Evolutionary conservation across 495 filamentous ascomycete genomes (phyloP).

Genomic region (Tuber microsphaerosporum): DNA sequence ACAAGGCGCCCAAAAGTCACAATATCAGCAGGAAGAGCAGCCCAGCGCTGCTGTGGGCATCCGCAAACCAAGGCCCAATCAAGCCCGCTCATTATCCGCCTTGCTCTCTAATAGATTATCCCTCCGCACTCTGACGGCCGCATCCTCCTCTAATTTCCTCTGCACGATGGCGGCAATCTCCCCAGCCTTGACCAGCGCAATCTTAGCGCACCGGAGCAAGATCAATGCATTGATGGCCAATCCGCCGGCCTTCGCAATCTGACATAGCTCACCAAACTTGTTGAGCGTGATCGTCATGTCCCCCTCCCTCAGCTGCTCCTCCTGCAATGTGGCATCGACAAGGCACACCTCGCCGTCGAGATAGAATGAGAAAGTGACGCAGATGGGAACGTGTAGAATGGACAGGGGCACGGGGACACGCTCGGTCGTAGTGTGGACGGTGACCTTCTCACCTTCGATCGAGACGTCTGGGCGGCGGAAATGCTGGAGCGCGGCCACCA

Average conservation of each 20-base stretch:
- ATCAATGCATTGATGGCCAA: constrained; percentile 67
- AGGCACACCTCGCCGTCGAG: constrained; percentile 60
- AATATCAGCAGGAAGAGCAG: not conserved
- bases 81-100: constrained; percentile 62
- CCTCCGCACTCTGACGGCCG: constrained; percentile 61
- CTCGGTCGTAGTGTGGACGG: constrained; percentile 73
- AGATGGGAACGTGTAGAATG: constrained; percentile 82
- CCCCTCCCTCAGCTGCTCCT: constrained; percentile 79
- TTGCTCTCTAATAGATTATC: constrained; percentile 68
- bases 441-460: constrained; percentile 71
- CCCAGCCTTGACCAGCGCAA: constrained; percentile 70
- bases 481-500: constrained; percentile 79
- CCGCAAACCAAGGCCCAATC: not conserved
- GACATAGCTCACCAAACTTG: constrained; percentile 81
- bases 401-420: constrained; percentile 80
- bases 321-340: constrained; percentile 65
- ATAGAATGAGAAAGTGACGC: constrained; percentile 76
- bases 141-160: constrained; percentile 65
- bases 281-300: constrained; percentile 82
- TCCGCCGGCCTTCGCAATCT: constrained; percentile 81
- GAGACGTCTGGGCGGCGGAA: constrained; percentile 82
- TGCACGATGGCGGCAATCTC: constrained; percentile 66
- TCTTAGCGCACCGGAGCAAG: constrained; percentile 60
- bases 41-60: not conserved
- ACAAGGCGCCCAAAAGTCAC: not conserved